These are phyloP conservation scores for Grosmannia clavigera DNA, from an alignment of 2,329 filamentous ascomycete species.

Conservation along the genomic window DNA sequence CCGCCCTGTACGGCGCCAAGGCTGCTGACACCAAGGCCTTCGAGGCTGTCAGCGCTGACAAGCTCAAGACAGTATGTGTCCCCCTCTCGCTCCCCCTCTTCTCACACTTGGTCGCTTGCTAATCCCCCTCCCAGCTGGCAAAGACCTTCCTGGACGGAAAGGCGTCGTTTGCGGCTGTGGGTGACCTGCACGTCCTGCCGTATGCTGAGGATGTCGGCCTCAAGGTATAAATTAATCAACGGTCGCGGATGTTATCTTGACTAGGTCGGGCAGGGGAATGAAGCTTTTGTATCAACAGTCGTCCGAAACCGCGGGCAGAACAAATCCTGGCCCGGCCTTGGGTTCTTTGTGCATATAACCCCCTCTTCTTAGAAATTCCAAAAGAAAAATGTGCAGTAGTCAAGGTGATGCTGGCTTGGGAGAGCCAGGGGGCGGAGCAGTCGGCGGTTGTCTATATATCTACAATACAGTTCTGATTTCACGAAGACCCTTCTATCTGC, in stretches of 20 bases:
- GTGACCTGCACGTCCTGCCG: conserved; percentile 82
- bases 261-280: neutral
- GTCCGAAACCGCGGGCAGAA: conserved; percentile 2
- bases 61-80: conserved; percentile 66
- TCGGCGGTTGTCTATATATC: neutral
- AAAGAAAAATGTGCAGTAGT: neutral
- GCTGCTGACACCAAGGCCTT: conserved; percentile 2
- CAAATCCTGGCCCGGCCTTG: neutral
- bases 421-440: neutral
- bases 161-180: conserved; percentile 79
- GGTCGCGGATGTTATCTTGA: neutral
- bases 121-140: conserved; percentile 51
- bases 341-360: conserved; percentile 30
- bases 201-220: conserved; percentile 91
- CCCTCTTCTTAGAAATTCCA: conserved; percentile 22
- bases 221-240: conserved; percentile 55
- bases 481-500: neutral
- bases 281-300: conserved; percentile 11
- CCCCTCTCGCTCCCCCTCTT: neutral
- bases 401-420: neutral
- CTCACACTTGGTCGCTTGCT: neutral
- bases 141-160: conserved; percentile 80
- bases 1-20: conserved; percentile 60
- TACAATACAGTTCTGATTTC: neutral
- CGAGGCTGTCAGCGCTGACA: conserved; percentile 68